phyloP scores from a whole-genome alignment of 148 eudicot genomes.

The Oxyria digyna region DNA sequence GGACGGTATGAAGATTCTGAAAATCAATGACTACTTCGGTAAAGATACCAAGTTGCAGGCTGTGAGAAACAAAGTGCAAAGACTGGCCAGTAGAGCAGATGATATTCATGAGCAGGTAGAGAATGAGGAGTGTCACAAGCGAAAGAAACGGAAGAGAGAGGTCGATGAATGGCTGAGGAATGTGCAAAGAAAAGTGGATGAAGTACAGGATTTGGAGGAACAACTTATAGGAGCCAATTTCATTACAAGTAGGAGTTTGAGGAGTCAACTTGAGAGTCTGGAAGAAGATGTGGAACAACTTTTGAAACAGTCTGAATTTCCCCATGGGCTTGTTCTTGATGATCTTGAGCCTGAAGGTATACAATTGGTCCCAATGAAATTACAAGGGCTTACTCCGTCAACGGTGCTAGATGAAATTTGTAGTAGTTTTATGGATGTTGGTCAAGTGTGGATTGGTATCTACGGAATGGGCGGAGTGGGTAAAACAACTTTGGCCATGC shows the following conservation, averaged over 20 bases:
- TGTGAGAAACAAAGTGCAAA: neutral
- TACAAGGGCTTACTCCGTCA: neutral
- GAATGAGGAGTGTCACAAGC: neutral
- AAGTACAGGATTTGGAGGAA: neutral
- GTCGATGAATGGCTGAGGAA: neutral
- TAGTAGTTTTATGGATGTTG: constrained; percentile 8
- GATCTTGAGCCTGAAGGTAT: constrained; percentile 2
- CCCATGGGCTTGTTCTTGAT: neutral
- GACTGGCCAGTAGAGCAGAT: neutral
- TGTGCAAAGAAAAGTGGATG: constrained; percentile 1
- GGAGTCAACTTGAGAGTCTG: neutral
- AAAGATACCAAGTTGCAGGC: neutral
- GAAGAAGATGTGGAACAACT: neutral
- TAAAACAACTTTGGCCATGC: neutral
- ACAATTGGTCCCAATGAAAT: neutral
- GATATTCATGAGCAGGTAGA: neutral
- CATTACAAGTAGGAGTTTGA: neutral
- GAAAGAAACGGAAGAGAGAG: constrained; percentile 2
- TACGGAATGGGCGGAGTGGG: neutral
- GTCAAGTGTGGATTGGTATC: neutral
- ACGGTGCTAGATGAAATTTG: neutral
- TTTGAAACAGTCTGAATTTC: neutral
- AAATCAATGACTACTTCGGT: neutral
- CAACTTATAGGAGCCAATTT: neutral
- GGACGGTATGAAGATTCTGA: neutral